phyloP scores from a whole-genome alignment of 176 grass and related monocot genomes.

The Thalia dealbata region DNA sequence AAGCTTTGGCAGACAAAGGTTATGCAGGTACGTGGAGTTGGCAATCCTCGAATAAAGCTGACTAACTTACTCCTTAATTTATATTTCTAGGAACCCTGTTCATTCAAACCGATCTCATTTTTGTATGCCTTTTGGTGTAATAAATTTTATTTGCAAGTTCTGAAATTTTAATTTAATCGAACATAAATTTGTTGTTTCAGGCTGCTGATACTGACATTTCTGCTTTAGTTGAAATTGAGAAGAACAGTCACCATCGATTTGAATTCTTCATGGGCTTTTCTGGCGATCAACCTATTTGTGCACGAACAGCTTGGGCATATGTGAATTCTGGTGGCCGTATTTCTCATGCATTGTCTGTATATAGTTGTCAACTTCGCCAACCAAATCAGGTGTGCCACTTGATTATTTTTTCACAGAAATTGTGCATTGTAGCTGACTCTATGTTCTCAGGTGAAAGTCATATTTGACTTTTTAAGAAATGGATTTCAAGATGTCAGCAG shows the following conservation, averaged over 20 bases:
- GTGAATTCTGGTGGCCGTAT: constrained; percentile 90
- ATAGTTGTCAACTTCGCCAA: constrained; percentile 92
- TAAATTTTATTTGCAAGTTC: background rate
- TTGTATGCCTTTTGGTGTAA: too few relatives aligned
- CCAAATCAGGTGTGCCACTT: constrained; percentile 66
- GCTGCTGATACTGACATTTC: constrained; percentile 97
- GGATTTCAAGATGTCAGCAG: constrained; percentile 91
- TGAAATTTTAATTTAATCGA: background rate
- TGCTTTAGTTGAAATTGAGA: constrained; percentile 96
- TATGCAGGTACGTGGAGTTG: constrained; percentile 69
- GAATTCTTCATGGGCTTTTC: constrained; percentile 99
- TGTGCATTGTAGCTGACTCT: background rate
- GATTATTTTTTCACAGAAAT: constrained; percentile 6
- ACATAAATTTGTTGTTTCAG: constrained; percentile 33
- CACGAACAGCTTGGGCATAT: constrained; percentile 94
- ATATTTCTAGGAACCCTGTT: background rate
- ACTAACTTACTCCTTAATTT: background rate
- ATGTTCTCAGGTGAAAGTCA: constrained; percentile 84
- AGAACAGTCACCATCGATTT: constrained; percentile 87
- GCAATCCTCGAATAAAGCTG: background rate
- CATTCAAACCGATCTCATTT: background rate
- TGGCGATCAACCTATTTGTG: constrained; percentile 90
- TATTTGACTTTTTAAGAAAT: constrained; percentile 89
- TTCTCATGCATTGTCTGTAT: constrained; percentile 94
- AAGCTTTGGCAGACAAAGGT: constrained; percentile 99